phyloP scores from a whole-genome alignment of 1,284 basidiomycete species.

The Fistulinella staudtii region DNA sequence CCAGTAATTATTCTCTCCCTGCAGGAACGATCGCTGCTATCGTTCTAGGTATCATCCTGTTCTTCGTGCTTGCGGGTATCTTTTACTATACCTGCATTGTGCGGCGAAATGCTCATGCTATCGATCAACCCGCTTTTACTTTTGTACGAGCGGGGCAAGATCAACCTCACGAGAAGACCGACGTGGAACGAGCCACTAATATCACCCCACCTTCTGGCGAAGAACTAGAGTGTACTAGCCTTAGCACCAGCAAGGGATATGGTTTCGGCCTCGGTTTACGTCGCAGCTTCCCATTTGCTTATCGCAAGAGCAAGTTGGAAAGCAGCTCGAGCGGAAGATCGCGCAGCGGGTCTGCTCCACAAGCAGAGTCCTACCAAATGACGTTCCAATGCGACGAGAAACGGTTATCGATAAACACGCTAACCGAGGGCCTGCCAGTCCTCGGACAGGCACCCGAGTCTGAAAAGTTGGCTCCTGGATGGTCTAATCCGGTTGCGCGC shows the following conservation, averaged over 20 bases:
- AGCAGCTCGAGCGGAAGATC: slow-evolving; percentile 19
- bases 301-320: slow-evolving; percentile 23
- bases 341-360: slow-evolving; percentile 6
- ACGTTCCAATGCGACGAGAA: slow-evolving; percentile 26
- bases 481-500: slow-evolving; percentile 24
- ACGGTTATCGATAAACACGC: slow-evolving; percentile 23
- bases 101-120: slow-evolving; percentile 40
- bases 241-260: slow-evolving; percentile 32
- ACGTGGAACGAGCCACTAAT: slow-evolving; percentile 10
- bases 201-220: slow-evolving; percentile 14
- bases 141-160: not conserved
- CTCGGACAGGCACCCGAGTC: slow-evolving; percentile 25
- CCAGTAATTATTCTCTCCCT: slow-evolving; percentile 22
- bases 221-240: slow-evolving; percentile 25
- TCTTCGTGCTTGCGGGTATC: slow-evolving; percentile 41
- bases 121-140: slow-evolving; percentile 3
- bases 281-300: slow-evolving; percentile 25
- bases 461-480: slow-evolving; percentile 32
- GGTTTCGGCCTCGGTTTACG: slow-evolving; percentile 32
- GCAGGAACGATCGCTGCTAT: slow-evolving; percentile 62
- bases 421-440: slow-evolving; percentile 17
- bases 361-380: slow-evolving; percentile 24
- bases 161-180: slow-evolving; percentile 1
- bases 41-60: slow-evolving; percentile 50
- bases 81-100: slow-evolving; percentile 41